A percentile compares a stretch with the other conserved stretches of the same genome.
These are phyloP conservation scores for Takashimella koratensis DNA, from an alignment of 1,284 basidiomycete genomes.

Conservation along the genomic window DNA sequence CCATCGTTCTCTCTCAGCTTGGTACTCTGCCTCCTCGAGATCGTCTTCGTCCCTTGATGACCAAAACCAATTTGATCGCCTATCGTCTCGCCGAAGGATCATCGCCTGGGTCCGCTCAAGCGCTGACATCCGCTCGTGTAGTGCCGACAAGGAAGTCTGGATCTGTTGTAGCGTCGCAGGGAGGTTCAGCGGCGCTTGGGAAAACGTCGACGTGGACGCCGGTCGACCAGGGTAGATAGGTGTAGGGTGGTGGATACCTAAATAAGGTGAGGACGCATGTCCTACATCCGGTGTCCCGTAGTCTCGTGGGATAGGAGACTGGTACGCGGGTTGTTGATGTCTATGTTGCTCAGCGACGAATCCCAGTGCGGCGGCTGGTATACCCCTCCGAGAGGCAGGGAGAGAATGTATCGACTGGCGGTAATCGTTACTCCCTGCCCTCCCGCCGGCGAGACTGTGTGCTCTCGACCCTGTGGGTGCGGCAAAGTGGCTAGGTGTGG, in stretches of 20 bases:
- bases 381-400: slow-evolving; percentile 7
- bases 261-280: slow-evolving; percentile 17
- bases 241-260: slow-evolving; percentile 18
- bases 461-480: slow-evolving; percentile 10
- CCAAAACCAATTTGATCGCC: slow-evolving; percentile 35
- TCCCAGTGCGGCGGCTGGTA: not conserved
- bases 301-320: slow-evolving; percentile 13
- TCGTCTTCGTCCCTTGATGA: slow-evolving; percentile 29
- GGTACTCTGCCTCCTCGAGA: slow-evolving; percentile 35
- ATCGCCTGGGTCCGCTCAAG: slow-evolving; percentile 56
- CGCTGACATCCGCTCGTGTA: slow-evolving; percentile 78
- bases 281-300: slow-evolving; percentile 21
- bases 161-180: slow-evolving; percentile 44
- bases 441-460: slow-evolving; percentile 19
- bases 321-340: not conserved
- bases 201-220: slow-evolving; percentile 47
- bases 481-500: not conserved
- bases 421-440: slow-evolving; percentile 12
- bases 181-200: slow-evolving; percentile 27
- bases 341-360: slow-evolving; percentile 2
- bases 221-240: slow-evolving; percentile 44
- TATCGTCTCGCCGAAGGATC: slow-evolving; percentile 30
- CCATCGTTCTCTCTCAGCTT: slow-evolving; percentile 14
- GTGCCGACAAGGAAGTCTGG: slow-evolving; percentile 81
- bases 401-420: slow-evolving; percentile 25